Percentiles rank a stretch among this genome's conserved stretches.
Evolutionary conservation across 2,329 filamentous ascomycete genomes (phyloP).

Genomic region (Fusarium pseudocircinatum): DNA sequence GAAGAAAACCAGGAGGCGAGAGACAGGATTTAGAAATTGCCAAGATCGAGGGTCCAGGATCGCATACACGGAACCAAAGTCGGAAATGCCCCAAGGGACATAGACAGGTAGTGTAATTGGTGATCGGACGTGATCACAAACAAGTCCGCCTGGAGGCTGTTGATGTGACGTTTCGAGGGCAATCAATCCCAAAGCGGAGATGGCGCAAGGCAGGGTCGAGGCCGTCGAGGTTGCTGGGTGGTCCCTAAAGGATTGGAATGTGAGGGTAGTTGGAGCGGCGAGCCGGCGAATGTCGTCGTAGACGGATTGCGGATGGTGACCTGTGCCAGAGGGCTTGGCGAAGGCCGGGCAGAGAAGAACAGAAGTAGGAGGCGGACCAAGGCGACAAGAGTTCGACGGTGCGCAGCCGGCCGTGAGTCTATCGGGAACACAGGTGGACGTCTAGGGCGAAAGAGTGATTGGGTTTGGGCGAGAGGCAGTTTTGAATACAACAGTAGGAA

Average conservation of each 20-base stretch:
- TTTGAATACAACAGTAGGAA: slow-evolving; percentile 29
- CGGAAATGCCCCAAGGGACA: slow-evolving; percentile 13
- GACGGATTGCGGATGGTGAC: slow-evolving; percentile 36
- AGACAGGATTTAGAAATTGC: slow-evolving; percentile 18
- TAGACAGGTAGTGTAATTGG: slow-evolving; percentile 25
- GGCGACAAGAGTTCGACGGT: slow-evolving; percentile 39
- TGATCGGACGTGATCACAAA: slow-evolving; percentile 18
- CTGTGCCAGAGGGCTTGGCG: slow-evolving; percentile 32
- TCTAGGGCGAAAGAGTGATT: slow-evolving; percentile 16
- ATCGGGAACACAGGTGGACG: slow-evolving; percentile 21
- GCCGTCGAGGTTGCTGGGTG: slow-evolving; percentile 27
- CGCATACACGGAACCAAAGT: slow-evolving; percentile 16
- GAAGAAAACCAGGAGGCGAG: background rate
- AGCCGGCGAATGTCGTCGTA: slow-evolving; percentile 36
- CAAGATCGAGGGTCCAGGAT: slow-evolving; percentile 19
- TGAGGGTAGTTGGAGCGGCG: slow-evolving; percentile 26
- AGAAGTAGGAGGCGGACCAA: slow-evolving; percentile 7
- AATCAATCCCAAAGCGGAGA: slow-evolving; percentile 38
- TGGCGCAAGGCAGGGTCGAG: slow-evolving; percentile 28
- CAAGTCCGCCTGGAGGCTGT: slow-evolving; percentile 10
- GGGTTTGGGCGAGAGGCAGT: slow-evolving; percentile 28
- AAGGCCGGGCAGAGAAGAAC: slow-evolving; percentile 11
- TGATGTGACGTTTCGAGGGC: slow-evolving; percentile 26
- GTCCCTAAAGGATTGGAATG: slow-evolving; percentile 41
- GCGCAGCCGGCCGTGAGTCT: slow-evolving; percentile 35